These are phyloP conservation scores for Wickerhamiella occidentalis DNA, from an alignment of 805 yeast species.

Conservation along the genomic window DNA sequence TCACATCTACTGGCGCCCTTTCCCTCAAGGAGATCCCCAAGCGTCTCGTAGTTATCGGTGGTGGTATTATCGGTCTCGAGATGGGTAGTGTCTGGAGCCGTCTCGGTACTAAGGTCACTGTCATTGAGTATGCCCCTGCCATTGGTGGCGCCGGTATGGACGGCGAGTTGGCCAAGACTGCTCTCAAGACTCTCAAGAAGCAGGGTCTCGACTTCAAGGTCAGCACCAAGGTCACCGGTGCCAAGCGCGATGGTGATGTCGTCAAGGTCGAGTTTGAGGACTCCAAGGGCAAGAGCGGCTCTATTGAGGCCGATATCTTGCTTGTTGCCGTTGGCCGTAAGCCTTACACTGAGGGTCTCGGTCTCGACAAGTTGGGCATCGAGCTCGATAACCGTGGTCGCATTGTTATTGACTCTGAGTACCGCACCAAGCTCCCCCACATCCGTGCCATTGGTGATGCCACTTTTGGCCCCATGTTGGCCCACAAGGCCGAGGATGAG, in stretches of 20 bases:
- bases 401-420: constrained; percentile 86
- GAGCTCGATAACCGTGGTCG: constrained; percentile 89
- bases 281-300: constrained; percentile 73
- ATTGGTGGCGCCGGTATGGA: constrained; percentile 99
- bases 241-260: constrained; percentile 74
- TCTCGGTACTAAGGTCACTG: constrained; percentile 90
- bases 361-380: constrained; percentile 77
- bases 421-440: constrained; percentile 82
- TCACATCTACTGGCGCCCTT: constrained; percentile 87
- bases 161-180: constrained; percentile 78
- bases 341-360: constrained; percentile 84
- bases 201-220: constrained; percentile 92
- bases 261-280: constrained; percentile 84
- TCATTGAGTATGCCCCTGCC: constrained; percentile 77
- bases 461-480: constrained; percentile 98
- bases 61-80: constrained; percentile 98
- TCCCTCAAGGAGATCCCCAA: constrained; percentile 83
- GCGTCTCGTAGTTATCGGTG: constrained; percentile 86
- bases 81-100: constrained; percentile 98
- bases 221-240: constrained; percentile 82
- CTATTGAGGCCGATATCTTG: constrained; percentile 81
- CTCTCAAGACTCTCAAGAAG: constrained; percentile 81
- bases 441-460: constrained; percentile 97
- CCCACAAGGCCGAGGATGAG: constrained; percentile 99
- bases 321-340: constrained; percentile 98